Conservation (phyloP, 1,139 yeast genomes). For the Yamadazyma pseudoaaseri region DNA sequence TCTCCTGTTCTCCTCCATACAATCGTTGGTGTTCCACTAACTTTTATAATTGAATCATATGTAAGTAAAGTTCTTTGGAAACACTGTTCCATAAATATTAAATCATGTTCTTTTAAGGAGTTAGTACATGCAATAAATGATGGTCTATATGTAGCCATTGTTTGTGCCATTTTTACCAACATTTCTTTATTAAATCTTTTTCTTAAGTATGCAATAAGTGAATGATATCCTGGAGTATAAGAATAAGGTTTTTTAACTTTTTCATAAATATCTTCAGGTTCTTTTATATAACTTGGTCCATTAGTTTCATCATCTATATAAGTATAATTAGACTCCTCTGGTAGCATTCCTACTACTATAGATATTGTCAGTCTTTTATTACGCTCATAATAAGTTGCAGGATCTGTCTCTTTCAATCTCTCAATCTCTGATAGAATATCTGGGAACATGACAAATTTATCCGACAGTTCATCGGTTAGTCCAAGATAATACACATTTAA, state of each 20-base stretch:
- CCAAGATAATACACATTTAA: conserved; percentile 66
- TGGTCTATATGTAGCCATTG: conserved; percentile 89
- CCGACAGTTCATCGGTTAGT: conserved; percentile 27
- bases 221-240: conserved; percentile 89
- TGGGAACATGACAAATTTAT: conserved; percentile 44
- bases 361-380: conserved; percentile 48
- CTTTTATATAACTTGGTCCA: conserved; percentile 39
- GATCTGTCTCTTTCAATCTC: conserved; percentile 38
- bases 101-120: conserved; percentile 82
- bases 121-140: conserved; percentile 91
- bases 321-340: conserved; percentile 34
- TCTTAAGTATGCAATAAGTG: conserved; percentile 70
- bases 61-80: conserved; percentile 89
- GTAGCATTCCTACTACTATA: conserved; percentile 51
- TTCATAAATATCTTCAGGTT: conserved; percentile 80
- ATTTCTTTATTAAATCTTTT: conserved; percentile 67
- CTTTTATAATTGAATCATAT: conserved; percentile 78
- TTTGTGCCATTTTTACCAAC: conserved; percentile 79
- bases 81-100: conserved; percentile 94
- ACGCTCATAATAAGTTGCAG: conserved; percentile 39
- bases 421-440: conserved; percentile 54
- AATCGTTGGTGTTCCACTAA: conserved; percentile 90
- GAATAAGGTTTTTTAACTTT: conserved; percentile 74
- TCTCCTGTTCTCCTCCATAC: conserved; percentile 97
- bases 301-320: conserved; percentile 19